Evolutionary conservation across 176 grass and related monocot genomes (phyloP), one percentile per base, ranked within the genome.

Genomic region (Triticum dicoccoides): DNA sequence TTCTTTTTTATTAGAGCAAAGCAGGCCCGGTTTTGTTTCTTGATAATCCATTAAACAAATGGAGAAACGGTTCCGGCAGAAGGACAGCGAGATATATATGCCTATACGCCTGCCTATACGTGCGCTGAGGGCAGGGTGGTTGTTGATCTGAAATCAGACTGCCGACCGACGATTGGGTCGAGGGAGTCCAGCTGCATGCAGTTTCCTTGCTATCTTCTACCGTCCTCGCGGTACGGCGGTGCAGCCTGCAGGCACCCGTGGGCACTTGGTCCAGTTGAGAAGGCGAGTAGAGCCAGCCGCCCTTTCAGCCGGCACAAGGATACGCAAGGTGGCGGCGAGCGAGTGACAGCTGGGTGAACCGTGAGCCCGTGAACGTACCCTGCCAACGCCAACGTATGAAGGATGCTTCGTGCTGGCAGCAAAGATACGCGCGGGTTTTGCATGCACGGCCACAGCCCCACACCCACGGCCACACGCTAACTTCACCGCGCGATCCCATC

Each of bases 381-480:
- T 79, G 87, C 12, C n/a, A 25, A 73, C 67, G 87, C 12, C n/a
- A 34, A 73, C 58, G 82, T 84, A 20, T 67, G 75, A 23, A 83
- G 49, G 81, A 84, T 79, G 61, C 73, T 77, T 37, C 73, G 37
- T 37, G 64, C 15, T 61, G 44, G 69, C 65, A 77, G 86, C 59
- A 5, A 82, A 69, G 86, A 69, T 82, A 82, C 12, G 58, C 30
- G 44, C 44, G 44, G 44, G 44, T 45, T 11, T 45, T 45, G 44
- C 11, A 12, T 12, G 44, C 44, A 45, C 11, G 3, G 42, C 42
- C 42, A 45, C 42, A 9, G 39, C 8, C 39, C 39, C 39, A 9
- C 39, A 1, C 39, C 39, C 39, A 11, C 42, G 11, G 44, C 1
- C 44, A 45, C 44, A 45, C n/a, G n/a, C n/a, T n/a, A n/a, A n/a